A percentile compares a stretch with the other conserved stretches of the same genome.
phyloP scores from a whole-genome alignment of 2,329 filamentous ascomycete species.

The Kalmusia sp. region DNA sequence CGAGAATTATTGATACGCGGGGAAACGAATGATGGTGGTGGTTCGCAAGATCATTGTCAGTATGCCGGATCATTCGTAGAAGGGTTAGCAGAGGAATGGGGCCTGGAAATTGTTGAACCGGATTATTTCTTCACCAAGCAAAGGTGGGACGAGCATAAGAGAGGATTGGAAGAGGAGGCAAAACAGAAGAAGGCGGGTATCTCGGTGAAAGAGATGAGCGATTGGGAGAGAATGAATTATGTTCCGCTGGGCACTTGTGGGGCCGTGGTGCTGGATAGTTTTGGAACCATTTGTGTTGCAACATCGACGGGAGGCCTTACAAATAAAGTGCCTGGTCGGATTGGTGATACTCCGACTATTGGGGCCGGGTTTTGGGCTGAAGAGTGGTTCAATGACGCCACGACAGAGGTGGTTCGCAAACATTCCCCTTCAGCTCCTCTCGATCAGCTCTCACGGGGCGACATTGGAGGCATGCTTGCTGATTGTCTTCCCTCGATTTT shows the following conservation, averaged over 20 bases:
- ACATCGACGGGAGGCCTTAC: conserved; percentile 79
- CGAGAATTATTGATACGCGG: conserved; percentile 73
- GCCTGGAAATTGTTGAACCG: conserved; percentile 71
- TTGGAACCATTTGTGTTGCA: conserved; percentile 73
- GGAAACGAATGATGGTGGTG: conserved; percentile 64
- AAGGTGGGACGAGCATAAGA: conserved; percentile 79
- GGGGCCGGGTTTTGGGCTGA: conserved; percentile 93
- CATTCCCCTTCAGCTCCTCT: conserved; percentile 22
- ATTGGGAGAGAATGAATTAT: conserved; percentile 69
- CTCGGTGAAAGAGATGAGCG: conserved; percentile 39
- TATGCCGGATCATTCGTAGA: conserved; percentile 74
- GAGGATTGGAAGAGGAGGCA: conserved; percentile 58
- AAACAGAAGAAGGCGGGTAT: conserved; percentile 48
- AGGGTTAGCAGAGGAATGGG: conserved; percentile 70
- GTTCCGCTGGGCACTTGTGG: conserved; percentile 86
- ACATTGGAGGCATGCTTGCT: conserved; percentile 59
- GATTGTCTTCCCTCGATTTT: conserved; percentile 64
- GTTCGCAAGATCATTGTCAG: conserved; percentile 74
- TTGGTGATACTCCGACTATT: conserved; percentile 84
- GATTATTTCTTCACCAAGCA: conserved; percentile 80
- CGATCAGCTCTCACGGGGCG: conserved; percentile 36
- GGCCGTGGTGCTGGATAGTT: conserved; percentile 79
- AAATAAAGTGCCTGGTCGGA: conserved; percentile 84
- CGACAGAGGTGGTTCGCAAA: conserved; percentile 29
- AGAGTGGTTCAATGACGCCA: conserved; percentile 68